phyloP scores from a whole-genome alignment of 2,329 filamentous ascomycete genomes.

The Pestalotiopsis sp. region DNA sequence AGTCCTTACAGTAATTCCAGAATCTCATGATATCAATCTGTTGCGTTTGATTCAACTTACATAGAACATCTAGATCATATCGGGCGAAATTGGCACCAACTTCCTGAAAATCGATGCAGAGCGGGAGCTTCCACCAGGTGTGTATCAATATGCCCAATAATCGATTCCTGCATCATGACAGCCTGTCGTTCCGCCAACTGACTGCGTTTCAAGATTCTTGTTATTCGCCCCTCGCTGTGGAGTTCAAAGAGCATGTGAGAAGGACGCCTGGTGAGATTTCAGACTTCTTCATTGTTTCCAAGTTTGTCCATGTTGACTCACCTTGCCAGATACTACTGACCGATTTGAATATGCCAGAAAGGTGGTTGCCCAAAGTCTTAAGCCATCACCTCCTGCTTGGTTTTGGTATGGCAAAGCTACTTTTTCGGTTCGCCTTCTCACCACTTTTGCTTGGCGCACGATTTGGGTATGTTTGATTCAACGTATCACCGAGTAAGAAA shows the following conservation, averaged over 20 bases:
- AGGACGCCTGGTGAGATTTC: slow-evolving; percentile 19
- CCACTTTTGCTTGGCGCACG: slow-evolving; percentile 18
- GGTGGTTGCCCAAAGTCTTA: slow-evolving; percentile 21
- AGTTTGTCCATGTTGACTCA: background rate
- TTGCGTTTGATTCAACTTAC: no score
- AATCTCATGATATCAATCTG: no score
- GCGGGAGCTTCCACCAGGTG: slow-evolving; percentile 22
- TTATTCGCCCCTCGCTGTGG: slow-evolving; percentile 17
- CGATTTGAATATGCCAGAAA: slow-evolving; percentile 19
- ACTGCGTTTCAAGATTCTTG: slow-evolving; percentile 18
- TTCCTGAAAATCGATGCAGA: slow-evolving; percentile 22
- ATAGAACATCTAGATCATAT: slow-evolving; percentile 23
- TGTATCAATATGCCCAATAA: background rate
- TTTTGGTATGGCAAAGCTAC: slow-evolving; percentile 21
- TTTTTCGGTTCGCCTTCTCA: slow-evolving; percentile 13
- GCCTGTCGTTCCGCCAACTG: background rate
- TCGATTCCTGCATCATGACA: background rate
- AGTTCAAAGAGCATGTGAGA: slow-evolving; percentile 22
- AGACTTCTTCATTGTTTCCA: background rate
- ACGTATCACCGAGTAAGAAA: no score
- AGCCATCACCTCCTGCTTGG: slow-evolving; percentile 18
- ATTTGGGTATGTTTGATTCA: slow-evolving; percentile 18
- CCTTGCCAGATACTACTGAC: slow-evolving; percentile 13
- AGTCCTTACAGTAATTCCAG: slow-evolving; percentile 16
- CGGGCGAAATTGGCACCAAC: slow-evolving; percentile 28